Base-by-base conservation (phyloP, 2,329 filamentous ascomycete species). In the Penicillium sp. region DNA sequence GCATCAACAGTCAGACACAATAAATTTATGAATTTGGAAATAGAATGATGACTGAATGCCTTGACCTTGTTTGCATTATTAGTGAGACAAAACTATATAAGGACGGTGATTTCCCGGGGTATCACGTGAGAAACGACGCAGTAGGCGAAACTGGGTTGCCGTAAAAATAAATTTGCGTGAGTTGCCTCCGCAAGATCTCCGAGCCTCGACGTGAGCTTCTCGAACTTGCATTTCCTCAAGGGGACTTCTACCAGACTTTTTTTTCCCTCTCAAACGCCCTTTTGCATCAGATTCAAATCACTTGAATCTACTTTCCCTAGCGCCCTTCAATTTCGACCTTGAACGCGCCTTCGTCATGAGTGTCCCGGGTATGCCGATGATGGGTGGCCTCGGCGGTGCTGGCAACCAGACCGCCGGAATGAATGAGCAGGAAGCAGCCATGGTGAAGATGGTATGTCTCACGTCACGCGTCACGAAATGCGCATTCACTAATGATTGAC, bases 401-500 rank as follows among this genome's bases (percentile, higher is more conserved):
- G 60, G 64, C 24, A 61, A 56, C 15, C 63, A 55, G 44, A 67
- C 64, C 36, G 66, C 66, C 15, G 75, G 75, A 39, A 71, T 78
- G 72, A 75, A 58, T 49, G 75, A 78, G 15, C 74, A 78, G 61
- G 76, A 79, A 53, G 70, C 74, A 49, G 68, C 69, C 42, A 78
- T 78, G 72, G 73, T 78, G 39, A 78, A 76, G 61, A 72, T 71
- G 65, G 76, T 79, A 55, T 6, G 66, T 49, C 7, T 18, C 46
- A 12, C 24, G 24, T 36, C 12, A 24, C 43, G 12, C 49, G 39
- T 12, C 33, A 5, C 6, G 9, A 3, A 2, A 23, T 4, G 15
- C 24, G 24, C 16, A 23, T n/a, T 52, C 31, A 38, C 39, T 13
- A 18, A 7, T n/a, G 6, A 45, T 23, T 4, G 6, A 13, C 23